A percentile compares a stretch with the other conserved stretches of the same genome.
Evolutionary conservation across 345 rosid species (phyloP).

Genomic region (Rhodamnia rubescens): DNA sequence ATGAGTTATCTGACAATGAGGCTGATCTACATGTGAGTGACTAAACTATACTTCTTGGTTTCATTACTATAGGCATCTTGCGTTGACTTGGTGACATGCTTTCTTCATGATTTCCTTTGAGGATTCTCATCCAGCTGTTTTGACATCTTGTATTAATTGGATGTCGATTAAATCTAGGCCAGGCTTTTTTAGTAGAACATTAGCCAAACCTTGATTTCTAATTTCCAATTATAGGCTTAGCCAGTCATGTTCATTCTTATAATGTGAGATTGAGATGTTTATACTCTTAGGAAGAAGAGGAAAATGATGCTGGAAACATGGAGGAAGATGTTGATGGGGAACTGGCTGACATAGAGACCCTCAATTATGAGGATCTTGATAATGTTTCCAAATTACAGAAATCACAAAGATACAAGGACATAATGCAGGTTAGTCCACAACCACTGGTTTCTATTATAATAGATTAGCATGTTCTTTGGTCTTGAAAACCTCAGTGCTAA

Average conservation of each 20-base stretch:
- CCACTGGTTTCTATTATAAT: neutral
- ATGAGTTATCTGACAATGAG: slow-evolving; percentile 92
- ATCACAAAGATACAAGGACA: slow-evolving; percentile 66
- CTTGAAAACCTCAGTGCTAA: neutral
- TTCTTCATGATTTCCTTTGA: neutral
- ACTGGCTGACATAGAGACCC: slow-evolving; percentile 63
- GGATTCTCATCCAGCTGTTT: neutral
- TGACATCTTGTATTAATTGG: neutral
- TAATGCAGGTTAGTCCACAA: slow-evolving; percentile 51
- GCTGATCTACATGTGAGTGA: slow-evolving; percentile 46
- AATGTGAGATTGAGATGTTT: neutral
- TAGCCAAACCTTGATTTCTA: neutral
- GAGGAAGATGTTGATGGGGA: slow-evolving; percentile 79
- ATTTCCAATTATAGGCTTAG: neutral
- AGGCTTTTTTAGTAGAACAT: neutral
- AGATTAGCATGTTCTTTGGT: neutral
- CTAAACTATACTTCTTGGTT: neutral
- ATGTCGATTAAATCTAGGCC: neutral
- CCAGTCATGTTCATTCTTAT: neutral
- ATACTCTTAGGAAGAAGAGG: slow-evolving; percentile 53
- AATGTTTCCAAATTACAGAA: slow-evolving; percentile 78
- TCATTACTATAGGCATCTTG: neutral
- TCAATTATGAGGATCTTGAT: slow-evolving; percentile 77
- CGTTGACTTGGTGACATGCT: neutral
- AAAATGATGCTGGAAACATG: slow-evolving; percentile 45